Conservation (phyloP, 768 basidiomycete genomes). For the Hericium erinaceus region DNA sequence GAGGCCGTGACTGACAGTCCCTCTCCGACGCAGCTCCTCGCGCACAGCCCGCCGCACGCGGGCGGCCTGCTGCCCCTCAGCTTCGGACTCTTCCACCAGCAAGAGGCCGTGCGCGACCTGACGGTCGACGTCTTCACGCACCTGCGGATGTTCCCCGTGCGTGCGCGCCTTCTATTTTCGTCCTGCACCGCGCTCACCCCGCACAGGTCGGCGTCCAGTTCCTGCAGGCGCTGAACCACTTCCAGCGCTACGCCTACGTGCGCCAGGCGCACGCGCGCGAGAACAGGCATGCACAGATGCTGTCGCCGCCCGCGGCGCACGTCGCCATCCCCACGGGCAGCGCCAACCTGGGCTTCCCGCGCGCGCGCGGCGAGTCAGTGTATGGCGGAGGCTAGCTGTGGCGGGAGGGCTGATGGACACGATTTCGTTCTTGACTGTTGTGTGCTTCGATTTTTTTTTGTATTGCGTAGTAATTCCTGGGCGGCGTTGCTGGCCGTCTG, state of each 20-base stretch:
- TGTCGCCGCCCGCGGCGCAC: not conserved
- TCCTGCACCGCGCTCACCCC: not conserved
- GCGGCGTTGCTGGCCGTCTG: too few species aligned
- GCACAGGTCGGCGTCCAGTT: conserved; percentile 69
- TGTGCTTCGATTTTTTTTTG: not conserved
- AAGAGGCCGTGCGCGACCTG: conserved; percentile 61
- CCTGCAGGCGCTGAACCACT: conserved; percentile 74
- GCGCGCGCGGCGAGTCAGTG: not conserved
- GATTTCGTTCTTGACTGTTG: not conserved
- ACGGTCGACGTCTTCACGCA: conserved; percentile 82
- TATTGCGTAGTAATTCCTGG: not conserved
- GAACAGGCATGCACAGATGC: conserved; percentile 3
- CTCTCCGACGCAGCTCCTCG: too few species aligned
- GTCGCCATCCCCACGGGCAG: not conserved
- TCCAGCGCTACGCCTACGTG: conserved; percentile 82
- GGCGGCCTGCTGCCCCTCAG: conserved; percentile 82
- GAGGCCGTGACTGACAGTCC: too few species aligned
- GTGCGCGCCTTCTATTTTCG: conserved; percentile 31
- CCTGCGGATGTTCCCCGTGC: conserved; percentile 66
- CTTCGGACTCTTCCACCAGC: conserved; percentile 88
- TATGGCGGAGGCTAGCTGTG: not conserved
- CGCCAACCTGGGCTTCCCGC: too few species aligned
- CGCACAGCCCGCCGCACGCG: conserved; percentile 61
- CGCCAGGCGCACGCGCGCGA: conserved; percentile 71
- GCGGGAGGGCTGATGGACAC: not conserved